A percentile compares a stretch with the other conserved stretches of the same genome.
Conservation (phyloP, 2,329 filamentous ascomycete genomes). For the Mycosphaerelloides madeirae region DNA sequence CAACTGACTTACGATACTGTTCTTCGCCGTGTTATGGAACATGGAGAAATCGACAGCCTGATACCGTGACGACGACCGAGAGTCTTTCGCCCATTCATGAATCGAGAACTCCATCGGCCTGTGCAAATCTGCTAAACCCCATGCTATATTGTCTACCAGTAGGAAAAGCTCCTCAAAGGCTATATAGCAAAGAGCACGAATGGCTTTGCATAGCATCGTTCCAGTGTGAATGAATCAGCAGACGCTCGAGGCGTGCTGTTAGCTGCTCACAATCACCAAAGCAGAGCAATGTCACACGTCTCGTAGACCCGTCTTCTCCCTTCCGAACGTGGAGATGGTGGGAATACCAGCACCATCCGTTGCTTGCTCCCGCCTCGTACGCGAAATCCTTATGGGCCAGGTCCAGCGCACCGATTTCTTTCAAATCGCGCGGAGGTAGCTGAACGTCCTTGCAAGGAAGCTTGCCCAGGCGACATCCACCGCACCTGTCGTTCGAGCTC, state of each 20-base stretch:
- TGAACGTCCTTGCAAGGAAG: not conserved
- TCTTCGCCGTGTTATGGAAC: conserved; percentile 38
- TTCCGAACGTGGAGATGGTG: conserved; percentile 7
- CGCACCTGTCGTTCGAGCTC: not conserved
- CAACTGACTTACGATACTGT: conserved; percentile 23
- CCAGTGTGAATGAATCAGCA: conserved; percentile 3
- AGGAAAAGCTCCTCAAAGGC: conserved; percentile 32
- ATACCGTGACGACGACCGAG: conserved; percentile 12
- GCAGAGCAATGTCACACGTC: conserved; percentile 8
- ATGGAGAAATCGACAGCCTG: conserved; percentile 26
- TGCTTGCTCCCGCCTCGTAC: not conserved
- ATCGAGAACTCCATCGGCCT: conserved; percentile 27
- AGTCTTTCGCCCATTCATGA: conserved; percentile 21
- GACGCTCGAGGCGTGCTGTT: not conserved
- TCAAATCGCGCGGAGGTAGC: not conserved
- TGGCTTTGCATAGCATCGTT: conserved; percentile 27
- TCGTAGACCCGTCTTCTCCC: conserved; percentile 1
- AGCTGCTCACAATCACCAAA: conserved; percentile 1
- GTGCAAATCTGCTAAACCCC: conserved; percentile 30
- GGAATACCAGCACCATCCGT: conserved; percentile 1
- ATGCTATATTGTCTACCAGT: conserved; percentile 28
- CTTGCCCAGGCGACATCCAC: not conserved
- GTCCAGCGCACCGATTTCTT: not conserved
- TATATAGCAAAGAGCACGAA: conserved; percentile 31
- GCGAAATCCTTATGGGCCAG: not conserved